Base-by-base conservation (phyloP, 2,329 filamentous ascomycete genomes). In the Neoarthrinium moseri region DNA sequence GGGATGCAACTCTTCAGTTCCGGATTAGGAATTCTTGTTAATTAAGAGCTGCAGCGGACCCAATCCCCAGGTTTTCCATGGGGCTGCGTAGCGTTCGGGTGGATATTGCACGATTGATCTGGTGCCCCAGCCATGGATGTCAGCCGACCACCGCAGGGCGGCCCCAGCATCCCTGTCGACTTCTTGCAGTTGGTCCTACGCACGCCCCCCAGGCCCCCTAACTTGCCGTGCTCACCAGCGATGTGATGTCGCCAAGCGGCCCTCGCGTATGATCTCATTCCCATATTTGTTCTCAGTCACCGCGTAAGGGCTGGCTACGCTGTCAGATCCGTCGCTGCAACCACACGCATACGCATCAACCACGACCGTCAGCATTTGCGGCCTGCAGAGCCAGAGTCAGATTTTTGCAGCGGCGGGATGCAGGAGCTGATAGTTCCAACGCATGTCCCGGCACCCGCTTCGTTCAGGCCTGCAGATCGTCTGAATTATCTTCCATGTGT, bases 11-110 rank as follows among this genome's bases (percentile, higher is more conserved):
- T 20, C 38, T 41, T 29, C 40, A 43, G 18, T 43, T 32, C 40
- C 40, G 20, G 34, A 43, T 43, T 17, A 13, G 40, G 40, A 11
- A 13, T 34, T 34, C 40, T 33, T 23, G 38, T 41, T 32, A 22
- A 43, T 11, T 33, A 12, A 43, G 20, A 15, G 26, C 40, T 10
- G 18, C 27, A 26, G 27, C n/a, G 26, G 29, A 43, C 11, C 27
- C 40, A 43, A 34, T 33, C 40, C 40, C 40, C 40, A 43, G 40
- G 40, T 33, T 43, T 43, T 27, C 11, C 40, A 17, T 17, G 20
- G 10, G 35, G 8, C 18, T 21, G 36, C 36, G 13, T 39, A 22
- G 12, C 21, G 34, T 12, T 17, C 17, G 17, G 32, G 34, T 36
- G 18, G 15, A n/a, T 21, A 24, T 13, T 20, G 33, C 13, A 21